Evolutionary conservation across 805 yeast genomes (phyloP).

Genomic region (Wickerhamomyces kurtzmanii): DNA sequence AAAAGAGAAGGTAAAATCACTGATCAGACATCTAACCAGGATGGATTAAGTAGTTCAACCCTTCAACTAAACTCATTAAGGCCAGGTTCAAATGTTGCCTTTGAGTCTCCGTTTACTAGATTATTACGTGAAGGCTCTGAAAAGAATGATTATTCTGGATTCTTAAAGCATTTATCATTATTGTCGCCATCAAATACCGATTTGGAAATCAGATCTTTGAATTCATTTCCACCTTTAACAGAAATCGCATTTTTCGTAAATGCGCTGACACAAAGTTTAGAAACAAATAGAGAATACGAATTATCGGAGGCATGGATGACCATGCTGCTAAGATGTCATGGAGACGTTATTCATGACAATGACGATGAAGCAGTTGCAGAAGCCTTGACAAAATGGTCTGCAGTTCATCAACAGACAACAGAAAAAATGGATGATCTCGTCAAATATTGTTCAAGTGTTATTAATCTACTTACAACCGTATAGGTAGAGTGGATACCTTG

Average conservation of each 20-base stretch:
- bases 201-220: conserved; percentile 76
- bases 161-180: conserved; percentile 43
- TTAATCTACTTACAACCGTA: conserved; percentile 38
- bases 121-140: conserved; percentile 44
- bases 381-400: conserved; percentile 42
- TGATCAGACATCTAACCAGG: conserved; percentile 12
- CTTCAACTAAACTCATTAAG: conserved; percentile 5
- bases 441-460: conserved; percentile 76
- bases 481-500: conserved; percentile 3
- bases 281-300: conserved; percentile 55
- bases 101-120: conserved; percentile 69
- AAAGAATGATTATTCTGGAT: conserved; percentile 29
- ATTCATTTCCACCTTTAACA: conserved; percentile 50
- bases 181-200: conserved; percentile 76
- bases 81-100: conserved; percentile 28
- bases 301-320: conserved; percentile 73
- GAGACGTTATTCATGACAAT: conserved; percentile 54
- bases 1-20: conserved; percentile 24
- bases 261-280: conserved; percentile 57
- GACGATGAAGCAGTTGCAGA: conserved; percentile 28
- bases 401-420: conserved; percentile 27
- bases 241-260: conserved; percentile 59
- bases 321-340: conserved; percentile 68
- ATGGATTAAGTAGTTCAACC: conserved; percentile 3
- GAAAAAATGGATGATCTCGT: conserved; percentile 53